These are phyloP conservation scores for Lichtheimia ramosa DNA, from an alignment of 371 early-diverging fungal species.

Conservation along the genomic window DNA sequence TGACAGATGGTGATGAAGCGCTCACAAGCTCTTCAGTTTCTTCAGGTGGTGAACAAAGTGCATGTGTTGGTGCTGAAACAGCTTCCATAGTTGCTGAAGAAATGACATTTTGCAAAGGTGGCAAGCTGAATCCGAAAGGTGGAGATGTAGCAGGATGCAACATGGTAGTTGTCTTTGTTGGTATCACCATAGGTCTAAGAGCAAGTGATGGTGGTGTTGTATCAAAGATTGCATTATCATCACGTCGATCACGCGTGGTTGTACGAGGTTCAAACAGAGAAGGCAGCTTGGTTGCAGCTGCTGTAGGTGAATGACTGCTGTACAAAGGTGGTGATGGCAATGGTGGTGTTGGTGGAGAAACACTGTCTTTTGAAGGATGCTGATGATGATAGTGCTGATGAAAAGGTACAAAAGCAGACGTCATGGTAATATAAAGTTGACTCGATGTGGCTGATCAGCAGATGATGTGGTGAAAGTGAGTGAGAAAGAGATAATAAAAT, in stretches of 20 bases:
- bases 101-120: slow-evolving; percentile 28
- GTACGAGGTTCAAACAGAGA: slow-evolving; percentile 7
- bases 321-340: slow-evolving; percentile 23
- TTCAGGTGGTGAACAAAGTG: slow-evolving; percentile 6
- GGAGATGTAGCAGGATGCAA: not conserved
- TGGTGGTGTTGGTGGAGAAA: slow-evolving; percentile 15
- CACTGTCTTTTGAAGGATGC: not conserved
- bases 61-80: not conserved
- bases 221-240: too few relatives aligned
- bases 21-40: slow-evolving; percentile 5
- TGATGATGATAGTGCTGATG: slow-evolving; percentile 2
- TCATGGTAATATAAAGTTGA: slow-evolving; percentile 7
- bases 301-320: not conserved
- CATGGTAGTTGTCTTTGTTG: too few relatives aligned
- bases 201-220: not conserved
- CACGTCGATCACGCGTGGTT: too few relatives aligned
- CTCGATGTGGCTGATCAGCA: not conserved
- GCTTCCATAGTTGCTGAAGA: slow-evolving; percentile 5
- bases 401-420: slow-evolving; percentile 19
- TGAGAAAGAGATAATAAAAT: slow-evolving; percentile 1
- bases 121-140: slow-evolving; percentile 19
- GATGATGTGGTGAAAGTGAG: slow-evolving; percentile 3
- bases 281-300: slow-evolving; percentile 10
- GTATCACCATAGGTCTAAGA: too few relatives aligned
- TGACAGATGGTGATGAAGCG: not conserved